A percentile compares a stretch with the other conserved stretches of the same genome.
Conservation (phyloP, 1,139 yeast genomes). For the Taiozyma sp. region DNA sequence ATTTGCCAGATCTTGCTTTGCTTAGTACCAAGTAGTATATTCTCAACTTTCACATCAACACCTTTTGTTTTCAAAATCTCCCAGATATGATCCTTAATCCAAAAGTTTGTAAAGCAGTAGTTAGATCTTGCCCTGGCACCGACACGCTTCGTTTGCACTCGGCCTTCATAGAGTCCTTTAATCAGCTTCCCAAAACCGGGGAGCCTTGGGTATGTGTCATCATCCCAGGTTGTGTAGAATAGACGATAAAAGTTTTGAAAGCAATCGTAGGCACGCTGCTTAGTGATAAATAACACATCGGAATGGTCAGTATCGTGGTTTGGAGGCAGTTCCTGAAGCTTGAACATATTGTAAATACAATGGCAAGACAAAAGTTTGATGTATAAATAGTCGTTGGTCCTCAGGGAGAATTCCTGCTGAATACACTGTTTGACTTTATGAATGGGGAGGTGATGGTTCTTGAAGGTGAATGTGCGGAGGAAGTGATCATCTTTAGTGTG, state of each 20-base stretch:
- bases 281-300: conserved; percentile 1
- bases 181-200: conserved; percentile 20
- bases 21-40: neutral
- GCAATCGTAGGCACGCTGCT: conserved; percentile 11
- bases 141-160: conserved; percentile 10
- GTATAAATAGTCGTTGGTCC: neutral
- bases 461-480: neutral
- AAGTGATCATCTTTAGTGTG: neutral
- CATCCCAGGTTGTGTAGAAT: conserved; percentile 1
- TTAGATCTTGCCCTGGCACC: conserved; percentile 13
- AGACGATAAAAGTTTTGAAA: conserved; percentile 8
- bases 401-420: neutral
- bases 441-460: neutral
- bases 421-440: neutral
- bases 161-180: conserved; percentile 5
- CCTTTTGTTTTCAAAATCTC: neutral
- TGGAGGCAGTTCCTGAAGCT: neutral
- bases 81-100: conserved; percentile 2
- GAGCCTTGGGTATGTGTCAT: conserved; percentile 3
- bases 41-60: neutral
- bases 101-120: conserved; percentile 13
- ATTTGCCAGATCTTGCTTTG: neutral
- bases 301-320: neutral
- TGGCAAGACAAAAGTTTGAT: conserved; percentile 10
- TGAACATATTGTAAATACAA: conserved; percentile 11